Evolutionary conservation across 345 rosid genomes (phyloP).

Genomic region (Heritiera fomes): DNA sequence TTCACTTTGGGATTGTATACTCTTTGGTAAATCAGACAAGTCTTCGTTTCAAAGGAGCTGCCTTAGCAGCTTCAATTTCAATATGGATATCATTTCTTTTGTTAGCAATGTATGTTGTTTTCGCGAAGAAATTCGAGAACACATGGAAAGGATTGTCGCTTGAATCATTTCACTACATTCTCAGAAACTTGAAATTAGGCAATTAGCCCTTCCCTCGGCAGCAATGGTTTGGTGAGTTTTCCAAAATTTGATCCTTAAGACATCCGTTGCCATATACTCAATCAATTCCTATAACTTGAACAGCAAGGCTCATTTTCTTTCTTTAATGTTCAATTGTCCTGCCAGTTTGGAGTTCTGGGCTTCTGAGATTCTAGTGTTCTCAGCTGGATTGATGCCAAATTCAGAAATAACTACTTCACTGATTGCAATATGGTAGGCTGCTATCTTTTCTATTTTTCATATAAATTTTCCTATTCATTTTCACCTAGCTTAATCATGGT

Average conservation of each 20-base stretch:
- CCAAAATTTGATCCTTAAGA: not conserved
- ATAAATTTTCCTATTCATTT: not conserved
- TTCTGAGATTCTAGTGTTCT: slow-evolving; percentile 69
- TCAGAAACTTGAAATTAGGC: slow-evolving; percentile 45
- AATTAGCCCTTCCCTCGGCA: slow-evolving; percentile 65
- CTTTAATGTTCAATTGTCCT: not conserved
- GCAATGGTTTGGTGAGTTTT: slow-evolving; percentile 73
- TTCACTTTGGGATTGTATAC: slow-evolving; percentile 53
- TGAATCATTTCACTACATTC: slow-evolving; percentile 38
- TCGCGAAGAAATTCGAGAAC: slow-evolving; percentile 38
- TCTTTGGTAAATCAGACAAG: slow-evolving; percentile 41
- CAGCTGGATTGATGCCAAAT: slow-evolving; percentile 73
- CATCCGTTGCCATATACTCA: not conserved
- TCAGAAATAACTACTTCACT: slow-evolving; percentile 58
- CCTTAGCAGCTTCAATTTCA: slow-evolving; percentile 70
- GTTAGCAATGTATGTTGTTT: slow-evolving; percentile 46
- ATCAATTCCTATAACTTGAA: not conserved
- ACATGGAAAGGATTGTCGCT: slow-evolving; percentile 66
- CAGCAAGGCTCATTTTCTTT: not conserved
- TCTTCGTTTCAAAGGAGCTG: slow-evolving; percentile 65
- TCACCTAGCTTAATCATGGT: not conserved
- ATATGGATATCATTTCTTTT: slow-evolving; percentile 54
- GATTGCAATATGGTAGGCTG: slow-evolving; percentile 65
- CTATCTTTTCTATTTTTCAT: not conserved
- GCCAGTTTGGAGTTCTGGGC: slow-evolving; percentile 81